Percentiles rank a stretch among this genome's conserved stretches.
Conservation (phyloP, 2,329 filamentous ascomycete species). For the Colletotrichum abscissum region DNA sequence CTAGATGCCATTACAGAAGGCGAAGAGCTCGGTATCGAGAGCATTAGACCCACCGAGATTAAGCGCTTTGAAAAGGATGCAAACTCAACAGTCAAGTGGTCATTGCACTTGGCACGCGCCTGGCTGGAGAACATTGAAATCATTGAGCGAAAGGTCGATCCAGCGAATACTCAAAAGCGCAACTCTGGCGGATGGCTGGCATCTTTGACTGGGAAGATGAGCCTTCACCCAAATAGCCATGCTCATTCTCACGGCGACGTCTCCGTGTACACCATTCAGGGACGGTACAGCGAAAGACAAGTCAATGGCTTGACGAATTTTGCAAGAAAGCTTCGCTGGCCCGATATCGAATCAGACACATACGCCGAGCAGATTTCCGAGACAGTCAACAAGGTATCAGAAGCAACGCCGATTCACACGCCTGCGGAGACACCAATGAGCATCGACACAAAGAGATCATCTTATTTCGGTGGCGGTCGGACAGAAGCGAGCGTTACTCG, state of each 20-base stretch:
- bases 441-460: conserved; percentile 51
- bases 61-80: conserved; percentile 72
- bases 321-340: conserved; percentile 72
- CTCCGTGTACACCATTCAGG: conserved; percentile 61
- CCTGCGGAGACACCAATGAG: conserved; percentile 49
- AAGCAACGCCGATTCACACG: conserved; percentile 54
- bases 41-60: conserved; percentile 66
- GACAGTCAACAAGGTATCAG: conserved; percentile 56
- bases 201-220: conserved; percentile 66
- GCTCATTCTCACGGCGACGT: conserved; percentile 40
- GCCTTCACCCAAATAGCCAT: conserved; percentile 50
- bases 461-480: conserved; percentile 56
- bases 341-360: conserved; percentile 65
- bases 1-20: conserved; percentile 72
- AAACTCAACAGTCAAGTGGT: conserved; percentile 74
- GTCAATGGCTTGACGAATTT: conserved; percentile 72
- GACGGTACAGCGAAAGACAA: conserved; percentile 68
- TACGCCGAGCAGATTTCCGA: conserved; percentile 61
- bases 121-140: conserved; percentile 78
- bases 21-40: conserved; percentile 64
- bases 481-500: conserved; percentile 33
- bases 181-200: conserved; percentile 64
- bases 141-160: conserved; percentile 46
- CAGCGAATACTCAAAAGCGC: conserved; percentile 38
- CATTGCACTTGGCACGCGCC: conserved; percentile 70